Conservation (phyloP, 805 yeast genomes). For the Osmozyma mogii region DNA sequence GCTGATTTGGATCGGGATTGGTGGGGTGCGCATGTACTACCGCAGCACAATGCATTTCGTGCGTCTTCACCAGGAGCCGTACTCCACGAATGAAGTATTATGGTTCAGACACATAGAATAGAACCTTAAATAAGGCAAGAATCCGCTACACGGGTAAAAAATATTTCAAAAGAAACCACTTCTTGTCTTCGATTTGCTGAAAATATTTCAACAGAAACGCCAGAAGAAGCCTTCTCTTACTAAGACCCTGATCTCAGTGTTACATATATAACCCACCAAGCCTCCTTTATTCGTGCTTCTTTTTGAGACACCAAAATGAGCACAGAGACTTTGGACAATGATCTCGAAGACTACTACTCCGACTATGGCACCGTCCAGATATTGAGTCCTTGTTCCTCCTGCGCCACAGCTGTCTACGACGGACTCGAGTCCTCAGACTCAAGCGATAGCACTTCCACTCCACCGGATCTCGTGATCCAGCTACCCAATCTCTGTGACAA, state of each 20-base stretch:
- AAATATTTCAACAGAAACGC: too few species aligned
- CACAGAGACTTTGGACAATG: neutral
- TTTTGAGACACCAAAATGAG: neutral
- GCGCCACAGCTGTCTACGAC: constrained; percentile 3
- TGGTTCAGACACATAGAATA: too few species aligned
- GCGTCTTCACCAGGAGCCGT: too few species aligned
- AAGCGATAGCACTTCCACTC: neutral
- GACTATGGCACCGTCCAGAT: constrained; percentile 2
- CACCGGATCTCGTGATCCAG: constrained; percentile 7
- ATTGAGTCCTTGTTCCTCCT: constrained; percentile 12
- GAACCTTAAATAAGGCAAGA: too few species aligned
- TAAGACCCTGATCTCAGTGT: neutral
- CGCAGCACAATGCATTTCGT: too few species aligned
- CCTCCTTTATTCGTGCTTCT: constrained; percentile 1
- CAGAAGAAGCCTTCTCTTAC: neutral
- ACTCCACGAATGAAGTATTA: too few species aligned
- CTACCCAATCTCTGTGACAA: constrained; percentile 10
- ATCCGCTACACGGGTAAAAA: too few species aligned
- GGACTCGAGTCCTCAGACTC: neutral
- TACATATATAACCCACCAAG: neutral
- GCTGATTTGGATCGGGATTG: too few species aligned
- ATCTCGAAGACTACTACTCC: constrained; percentile 1
- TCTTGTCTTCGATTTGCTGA: too few species aligned
- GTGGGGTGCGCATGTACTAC: too few species aligned
- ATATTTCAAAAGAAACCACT: too few species aligned